phyloP scores from a whole-genome alignment of 78 protist genomes.

The slime mould (Dictyostelium discoideum) region DNA sequence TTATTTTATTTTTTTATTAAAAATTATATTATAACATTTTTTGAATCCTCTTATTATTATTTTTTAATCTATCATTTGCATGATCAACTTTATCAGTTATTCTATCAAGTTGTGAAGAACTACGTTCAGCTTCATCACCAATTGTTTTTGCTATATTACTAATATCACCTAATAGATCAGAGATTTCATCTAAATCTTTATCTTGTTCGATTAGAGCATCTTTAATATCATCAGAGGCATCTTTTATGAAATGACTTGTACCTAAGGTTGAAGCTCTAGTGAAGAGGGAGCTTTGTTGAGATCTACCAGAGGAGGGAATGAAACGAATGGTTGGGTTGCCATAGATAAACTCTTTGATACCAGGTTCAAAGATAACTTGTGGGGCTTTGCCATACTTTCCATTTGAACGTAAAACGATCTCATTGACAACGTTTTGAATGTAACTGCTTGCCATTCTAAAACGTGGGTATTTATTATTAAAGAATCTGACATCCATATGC shows the following conservation, averaged over 20 bases:
- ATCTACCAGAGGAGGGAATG: constrained; percentile 18
- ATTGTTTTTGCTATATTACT: constrained; percentile 76
- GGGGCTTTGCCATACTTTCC: constrained; percentile 53
- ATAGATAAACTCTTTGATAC: constrained; percentile 51
- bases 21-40: constrained; percentile 41
- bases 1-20: too few species aligned
- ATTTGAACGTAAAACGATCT: constrained; percentile 47
- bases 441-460: constrained; percentile 37
- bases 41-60: constrained; percentile 45
- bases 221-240: constrained; percentile 53
- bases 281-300: constrained; percentile 18
- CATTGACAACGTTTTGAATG: constrained; percentile 75
- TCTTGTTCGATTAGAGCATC: constrained; percentile 58
- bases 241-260: constrained; percentile 31
- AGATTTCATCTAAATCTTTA: constrained; percentile 80
- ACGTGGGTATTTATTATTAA: constrained; percentile 17
- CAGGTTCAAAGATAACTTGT: constrained; percentile 75
- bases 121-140: constrained; percentile 76
- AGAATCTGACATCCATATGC: constrained; percentile 66
- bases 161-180: constrained; percentile 68
- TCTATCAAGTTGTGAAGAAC: constrained; percentile 63
- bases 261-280: constrained; percentile 27
- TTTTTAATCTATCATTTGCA: constrained; percentile 43
- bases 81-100: constrained; percentile 37
- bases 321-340: constrained; percentile 73